Base-by-base conservation (phyloP, 306 rosid genomes). In the Spatholobus suberectus region DNA sequence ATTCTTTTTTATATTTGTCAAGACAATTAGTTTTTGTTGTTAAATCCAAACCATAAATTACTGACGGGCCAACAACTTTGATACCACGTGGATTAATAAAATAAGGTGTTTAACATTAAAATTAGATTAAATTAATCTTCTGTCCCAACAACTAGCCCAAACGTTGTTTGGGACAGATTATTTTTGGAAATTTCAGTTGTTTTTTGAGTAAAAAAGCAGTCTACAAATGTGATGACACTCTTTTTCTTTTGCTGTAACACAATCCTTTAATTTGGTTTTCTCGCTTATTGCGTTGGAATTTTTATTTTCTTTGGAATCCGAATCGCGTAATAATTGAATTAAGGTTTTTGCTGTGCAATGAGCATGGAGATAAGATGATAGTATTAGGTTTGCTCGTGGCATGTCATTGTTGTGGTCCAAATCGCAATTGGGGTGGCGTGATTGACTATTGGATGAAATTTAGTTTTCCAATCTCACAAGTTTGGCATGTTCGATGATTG, bases 331-430 rank as follows among this genome's bases (percentile, higher is more conserved):
- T 24, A 5, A 4, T 74, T 32, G 24, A 68, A 74, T 86, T 75
- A 79, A 82, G 84, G 86, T 82, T 86, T n/a, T 70, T 13, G 58
- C n/a, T n/a, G n/a, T n/a, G n/a, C n/a, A n/a, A 4, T 8, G 5
- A 10, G 46, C 40, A 2, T 68, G 70, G 23, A 61, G 14, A 1
- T 10, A 5, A 8, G 18, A 23, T 34, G 57, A n/a, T 73, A 58
- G 21, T 23, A 14, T 23, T 73, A 49, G 26, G 63, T 2, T 46
- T 76, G 15, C n/a, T 69, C 20, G 18, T n/a, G 47, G 3, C 0
- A 6, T 69, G 15, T 29, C 24, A 6, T 29, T 51, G 2, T 12
- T 29, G 38, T 21, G 24, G 34, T 70, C 43, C 23, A 8, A 51
- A n/a, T 41, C 67, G 4, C 12, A 37, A 62, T 66, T 43, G 1